A percentile compares a stretch with the other conserved stretches of the same genome.
Conservation (phyloP, 306 rosid genomes). For the Psophocarpus tetragonolobus region DNA sequence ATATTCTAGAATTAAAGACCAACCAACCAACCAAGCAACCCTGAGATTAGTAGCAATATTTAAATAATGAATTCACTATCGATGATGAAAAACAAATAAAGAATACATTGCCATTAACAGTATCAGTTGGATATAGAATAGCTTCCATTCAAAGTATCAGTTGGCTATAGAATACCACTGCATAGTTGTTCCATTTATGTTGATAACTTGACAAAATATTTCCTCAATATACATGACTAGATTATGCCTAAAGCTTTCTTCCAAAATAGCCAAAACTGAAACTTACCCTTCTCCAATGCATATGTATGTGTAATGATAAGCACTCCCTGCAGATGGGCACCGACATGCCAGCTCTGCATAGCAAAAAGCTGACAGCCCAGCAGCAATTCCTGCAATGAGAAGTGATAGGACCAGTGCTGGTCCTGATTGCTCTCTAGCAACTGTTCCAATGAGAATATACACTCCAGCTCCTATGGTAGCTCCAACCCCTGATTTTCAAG, state of each 20-base stretch:
- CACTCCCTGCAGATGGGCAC: constrained; percentile 96
- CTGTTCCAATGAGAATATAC: constrained; percentile 95
- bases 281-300: constrained; percentile 95
- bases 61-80: constrained; percentile 17
- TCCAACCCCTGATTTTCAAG: constrained; percentile 73
- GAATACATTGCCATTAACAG: constrained; percentile 2
- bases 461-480: constrained; percentile 98
- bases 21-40: constrained; percentile 93
- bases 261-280: constrained; percentile 15
- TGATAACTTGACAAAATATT: background rate
- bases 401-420: constrained; percentile 83
- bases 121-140: constrained; percentile 8
- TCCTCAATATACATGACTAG: constrained; percentile 12
- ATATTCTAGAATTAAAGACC: constrained; percentile 90
- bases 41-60: constrained; percentile 43
- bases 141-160: background rate
- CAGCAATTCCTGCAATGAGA: constrained; percentile 82
- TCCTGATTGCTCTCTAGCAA: constrained; percentile 93
- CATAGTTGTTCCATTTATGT: constrained; percentile 4
- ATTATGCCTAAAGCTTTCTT: background rate
- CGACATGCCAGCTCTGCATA: constrained; percentile 98
- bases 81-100: background rate
- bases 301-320: constrained; percentile 89
- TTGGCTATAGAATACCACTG: constrained; percentile 3
- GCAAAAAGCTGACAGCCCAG: constrained; percentile 90